These are phyloP conservation scores for Raphidocelis subcapitata DNA, from an alignment of 139 green algal species.

Conservation along the genomic window DNA sequence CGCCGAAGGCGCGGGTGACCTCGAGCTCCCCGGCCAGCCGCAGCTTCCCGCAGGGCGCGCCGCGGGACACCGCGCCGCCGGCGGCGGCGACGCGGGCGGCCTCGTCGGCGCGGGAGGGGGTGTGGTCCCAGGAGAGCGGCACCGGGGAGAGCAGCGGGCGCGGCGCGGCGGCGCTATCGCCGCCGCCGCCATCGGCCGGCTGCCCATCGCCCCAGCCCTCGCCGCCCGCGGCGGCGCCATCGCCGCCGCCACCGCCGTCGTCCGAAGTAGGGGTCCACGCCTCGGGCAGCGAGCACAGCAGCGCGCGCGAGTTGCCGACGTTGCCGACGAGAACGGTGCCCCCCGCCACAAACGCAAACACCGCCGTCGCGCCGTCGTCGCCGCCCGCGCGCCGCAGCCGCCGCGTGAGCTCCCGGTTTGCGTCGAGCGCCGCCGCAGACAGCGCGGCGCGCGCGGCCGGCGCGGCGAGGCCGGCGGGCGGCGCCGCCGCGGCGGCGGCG, in stretches of 20 bases:
- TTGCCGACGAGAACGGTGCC: slow-evolving; percentile 32
- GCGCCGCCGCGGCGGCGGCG: no score
- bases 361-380: slow-evolving; percentile 44
- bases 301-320: slow-evolving; percentile 46
- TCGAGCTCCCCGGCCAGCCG: slow-evolving; percentile 54
- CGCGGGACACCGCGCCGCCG: slow-evolving; percentile 18
- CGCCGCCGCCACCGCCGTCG: no score
- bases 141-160: background rate
- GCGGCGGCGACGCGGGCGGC: slow-evolving; percentile 25
- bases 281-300: slow-evolving; percentile 31
- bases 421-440: background rate
- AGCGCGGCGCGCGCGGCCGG: no score
- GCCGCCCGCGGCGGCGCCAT: no score
- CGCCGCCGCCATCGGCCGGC: no score
- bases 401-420: background rate
- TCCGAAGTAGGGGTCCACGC: no score
- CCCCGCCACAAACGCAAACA: slow-evolving; percentile 39
- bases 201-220: no score
- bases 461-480: no score
- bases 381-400: background rate
- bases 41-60: slow-evolving; percentile 17
- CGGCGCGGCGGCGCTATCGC: no score
- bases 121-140: slow-evolving; percentile 29
- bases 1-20: slow-evolving; percentile 49
- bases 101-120: slow-evolving; percentile 29